phyloP scores from a whole-genome alignment of 83 land plant species.

The Diphasiastrum complanatum region DNA sequence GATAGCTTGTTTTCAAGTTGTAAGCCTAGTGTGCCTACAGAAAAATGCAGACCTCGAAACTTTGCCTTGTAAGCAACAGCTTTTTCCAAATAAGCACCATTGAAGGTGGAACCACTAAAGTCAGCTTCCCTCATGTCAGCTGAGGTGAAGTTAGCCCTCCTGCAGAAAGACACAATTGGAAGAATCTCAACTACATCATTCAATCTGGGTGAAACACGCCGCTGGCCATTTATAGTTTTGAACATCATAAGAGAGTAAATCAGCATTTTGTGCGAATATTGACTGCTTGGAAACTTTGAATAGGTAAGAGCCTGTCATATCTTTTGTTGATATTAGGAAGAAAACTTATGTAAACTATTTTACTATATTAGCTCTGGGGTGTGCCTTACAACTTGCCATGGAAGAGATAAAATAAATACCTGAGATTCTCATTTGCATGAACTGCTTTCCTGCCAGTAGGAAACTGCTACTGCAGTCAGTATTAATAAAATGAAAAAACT shows the following conservation, averaged over 20 bases:
- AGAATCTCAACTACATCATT: too few species aligned
- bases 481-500: too few species aligned
- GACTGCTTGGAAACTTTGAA: too few species aligned
- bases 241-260: too few species aligned
- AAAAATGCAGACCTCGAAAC: conserved; percentile 48
- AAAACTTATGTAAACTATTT: too few species aligned
- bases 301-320: too few species aligned
- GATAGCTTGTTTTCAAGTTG: too few species aligned
- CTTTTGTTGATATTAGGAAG: too few species aligned
- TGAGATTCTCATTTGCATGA: conserved; percentile 89
- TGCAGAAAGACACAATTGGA: conserved; percentile 22
- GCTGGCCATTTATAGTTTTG: too few species aligned
- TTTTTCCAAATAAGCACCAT: conserved; percentile 91
- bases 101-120: conserved; percentile 86
- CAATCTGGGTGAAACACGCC: too few species aligned
- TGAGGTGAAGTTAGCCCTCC: conserved; percentile 95
- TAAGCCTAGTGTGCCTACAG: not conserved
- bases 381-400: not conserved
- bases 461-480: too few species aligned
- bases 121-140: conserved; percentile 98
- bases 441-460: conserved; percentile 78
- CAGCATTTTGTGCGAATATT: too few species aligned
- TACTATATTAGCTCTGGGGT: not conserved
- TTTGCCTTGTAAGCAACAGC: conserved; percentile 90
- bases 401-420: conserved; percentile 30